Evolutionary conservation across 345 rosid species (phyloP), one percentile per base, ranked within the genome.

Genomic region (Moringa oleifera): DNA sequence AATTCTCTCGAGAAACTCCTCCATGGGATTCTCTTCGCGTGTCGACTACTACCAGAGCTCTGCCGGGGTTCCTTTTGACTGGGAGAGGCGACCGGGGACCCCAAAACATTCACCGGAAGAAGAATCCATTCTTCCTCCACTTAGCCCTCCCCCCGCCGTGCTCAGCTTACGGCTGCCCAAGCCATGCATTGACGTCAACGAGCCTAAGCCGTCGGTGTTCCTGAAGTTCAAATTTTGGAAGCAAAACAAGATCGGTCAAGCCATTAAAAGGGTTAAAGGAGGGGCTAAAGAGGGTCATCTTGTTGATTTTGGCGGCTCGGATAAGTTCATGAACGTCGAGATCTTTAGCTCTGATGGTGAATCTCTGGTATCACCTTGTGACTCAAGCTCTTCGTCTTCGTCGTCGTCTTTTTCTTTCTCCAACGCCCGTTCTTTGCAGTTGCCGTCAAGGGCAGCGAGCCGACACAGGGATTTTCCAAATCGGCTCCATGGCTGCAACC

Each of bases 61-160:
- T 0, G 79, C 69, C 15, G 75, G 81, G 10, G 80, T 88, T 23
- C 95, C 95, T 3, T 87, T 85, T 37, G 46, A 74, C 6, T 87
- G 91, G 95, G 95, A 87, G 69, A 76, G 60, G 80, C 79, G 75
- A 20, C 95, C 89, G 0, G 91, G 91, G 52, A 81, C 58, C 5
- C 76, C 88, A 16, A 83, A 76, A 33, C 28, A 71, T n/a, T 77
- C 77, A 1, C 77, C 70, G 4, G 63, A 63, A 22, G 64, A 68
- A 45, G 81, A 73, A n/a, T n/a, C n/a, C 0, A 59, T 31, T 1
- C 19, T 77, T 9, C 82, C 74, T 6, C 89, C 85, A 0, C 70
- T 80, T 7, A 71, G 76, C 63, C 97, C 91, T 18, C 96, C 97
- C 0, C 98, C 96, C 0, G 94, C 97, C 0, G 8, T 79, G 37